Percentiles rank a stretch among this genome's conserved stretches.
phyloP scores from a whole-genome alignment of 176 grass and related monocot genomes.

The Triticum dicoccoides region DNA sequence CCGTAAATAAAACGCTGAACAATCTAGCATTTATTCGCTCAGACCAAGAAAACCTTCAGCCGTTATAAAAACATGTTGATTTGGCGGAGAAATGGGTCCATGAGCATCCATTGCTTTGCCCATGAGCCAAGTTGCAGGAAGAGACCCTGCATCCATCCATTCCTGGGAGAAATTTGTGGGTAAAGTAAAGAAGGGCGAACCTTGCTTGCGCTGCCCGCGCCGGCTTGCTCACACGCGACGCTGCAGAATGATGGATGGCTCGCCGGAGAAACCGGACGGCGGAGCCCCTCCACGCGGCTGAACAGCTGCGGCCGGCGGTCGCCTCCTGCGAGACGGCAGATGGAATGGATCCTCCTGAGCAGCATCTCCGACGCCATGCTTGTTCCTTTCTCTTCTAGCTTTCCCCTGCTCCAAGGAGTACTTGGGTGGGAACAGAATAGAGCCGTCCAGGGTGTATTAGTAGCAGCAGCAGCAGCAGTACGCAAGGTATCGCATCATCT shows the following conservation, averaged over 20 bases:
- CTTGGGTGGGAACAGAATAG: background rate
- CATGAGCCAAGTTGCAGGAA: background rate
- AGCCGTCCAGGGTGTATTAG: background rate
- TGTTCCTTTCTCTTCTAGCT: background rate
- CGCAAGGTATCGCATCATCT: conserved; percentile 25
- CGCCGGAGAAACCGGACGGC: background rate
- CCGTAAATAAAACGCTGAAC: background rate
- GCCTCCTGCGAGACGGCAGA: background rate
- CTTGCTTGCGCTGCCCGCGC: background rate
- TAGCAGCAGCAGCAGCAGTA: background rate
- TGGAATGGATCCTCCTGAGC: conserved; percentile 4
- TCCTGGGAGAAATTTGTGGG: background rate
- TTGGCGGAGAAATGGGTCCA: background rate
- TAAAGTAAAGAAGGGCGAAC: background rate
- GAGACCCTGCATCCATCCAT: background rate
- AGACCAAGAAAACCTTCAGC: background rate
- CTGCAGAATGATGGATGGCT: conserved; percentile 10
- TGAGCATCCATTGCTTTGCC: background rate
- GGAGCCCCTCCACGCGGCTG: background rate
- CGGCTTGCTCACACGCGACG: background rate
- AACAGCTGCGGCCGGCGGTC: background rate
- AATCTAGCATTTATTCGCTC: background rate
- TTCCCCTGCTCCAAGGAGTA: background rate
- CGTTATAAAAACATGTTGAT: background rate
- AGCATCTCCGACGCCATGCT: conserved; percentile 15